Evolutionary conservation across 192 early-diverging fungal species (phyloP), one percentile per base, ranked within the genome.

Genomic region (Funneliformis geosporum): DNA sequence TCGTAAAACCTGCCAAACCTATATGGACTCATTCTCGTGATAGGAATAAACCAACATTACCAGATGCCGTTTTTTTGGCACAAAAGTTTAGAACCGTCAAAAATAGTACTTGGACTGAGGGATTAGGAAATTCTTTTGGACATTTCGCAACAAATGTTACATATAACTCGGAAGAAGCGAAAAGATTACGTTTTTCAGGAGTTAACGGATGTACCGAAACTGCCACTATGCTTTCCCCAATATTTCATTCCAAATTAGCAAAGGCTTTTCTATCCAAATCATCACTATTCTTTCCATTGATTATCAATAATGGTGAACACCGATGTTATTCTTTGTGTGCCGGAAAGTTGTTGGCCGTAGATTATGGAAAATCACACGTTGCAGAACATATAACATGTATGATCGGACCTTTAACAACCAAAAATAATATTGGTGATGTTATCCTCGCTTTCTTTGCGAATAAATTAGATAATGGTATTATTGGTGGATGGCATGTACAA

Each of bases 1-100:
- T 81, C 42, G 69, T 38, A 44, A 76, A 75, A 42, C 80, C 73
- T 46, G 39, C 42, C 0, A 76, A 42, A 65, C 75, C 42, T 25
- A 33, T 81, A 67, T 76, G 79, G 79, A 76, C 46, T 6, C 80
- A 81, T 67, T 76, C 73, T 2, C 75, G 38, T 27, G 28, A 59
- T 39, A 43, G 40, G 59, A 66, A 25, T 33, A 33, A 46, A n/a
- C 11, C 14, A 8, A 3, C 14, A 21, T 25, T 78, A 59, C 80
- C 80, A 18, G 80, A 81, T 68, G 80, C 80, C 18, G 44, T 77
- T 14, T 81, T 67, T 55, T 33, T 81, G 28, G 60, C 73, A 9
- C 73, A 62, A 25, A 81, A 81, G 69, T 60, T 76, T 11, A 75
- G 23, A 39, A 68, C 28, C 12, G 27, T 75, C 5, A 74, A 75